A percentile compares a stretch with the other conserved stretches of the same genome.
These are phyloP conservation scores for Blastocystis sp. DNA, from an alignment of 352 stramenopile genomes.

Conservation along the genomic window DNA sequence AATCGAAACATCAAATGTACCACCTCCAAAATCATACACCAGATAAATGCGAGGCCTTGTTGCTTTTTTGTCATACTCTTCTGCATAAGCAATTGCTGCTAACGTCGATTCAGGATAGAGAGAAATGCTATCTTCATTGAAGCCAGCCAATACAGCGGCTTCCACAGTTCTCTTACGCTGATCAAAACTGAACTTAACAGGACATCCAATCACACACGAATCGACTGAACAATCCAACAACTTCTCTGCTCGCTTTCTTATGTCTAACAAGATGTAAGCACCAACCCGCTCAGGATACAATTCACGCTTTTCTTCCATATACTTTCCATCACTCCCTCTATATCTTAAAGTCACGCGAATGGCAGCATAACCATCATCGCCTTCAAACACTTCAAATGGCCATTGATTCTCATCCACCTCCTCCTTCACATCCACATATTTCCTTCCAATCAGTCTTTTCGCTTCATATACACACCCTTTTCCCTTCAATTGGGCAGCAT, in stretches of 20 bases:
- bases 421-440: conserved; percentile 25
- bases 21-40: conserved; percentile 61
- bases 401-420: conserved; percentile 26
- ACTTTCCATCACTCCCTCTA: neutral
- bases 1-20: conserved; percentile 52
- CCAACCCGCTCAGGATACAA: neutral
- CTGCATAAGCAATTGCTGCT: conserved; percentile 34
- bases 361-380: conserved; percentile 15
- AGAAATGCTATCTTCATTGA: neutral
- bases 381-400: conserved; percentile 39
- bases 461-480: conserved; percentile 10
- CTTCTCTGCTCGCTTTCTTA: conserved; percentile 13
- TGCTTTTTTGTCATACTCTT: neutral
- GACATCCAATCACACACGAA: conserved; percentile 37
- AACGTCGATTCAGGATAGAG: neutral
- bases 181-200: conserved; percentile 12
- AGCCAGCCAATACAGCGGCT: conserved; percentile 2
- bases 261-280: neutral
- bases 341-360: neutral
- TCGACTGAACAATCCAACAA: neutral
- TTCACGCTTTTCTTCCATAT: neutral
- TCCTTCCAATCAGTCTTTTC: conserved; percentile 50
- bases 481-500: neutral
- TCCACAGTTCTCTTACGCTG: conserved; percentile 14
- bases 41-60: neutral